Conservation (phyloP, 169 alveolate species). For the Plasmodium cynomolgi region DNA sequence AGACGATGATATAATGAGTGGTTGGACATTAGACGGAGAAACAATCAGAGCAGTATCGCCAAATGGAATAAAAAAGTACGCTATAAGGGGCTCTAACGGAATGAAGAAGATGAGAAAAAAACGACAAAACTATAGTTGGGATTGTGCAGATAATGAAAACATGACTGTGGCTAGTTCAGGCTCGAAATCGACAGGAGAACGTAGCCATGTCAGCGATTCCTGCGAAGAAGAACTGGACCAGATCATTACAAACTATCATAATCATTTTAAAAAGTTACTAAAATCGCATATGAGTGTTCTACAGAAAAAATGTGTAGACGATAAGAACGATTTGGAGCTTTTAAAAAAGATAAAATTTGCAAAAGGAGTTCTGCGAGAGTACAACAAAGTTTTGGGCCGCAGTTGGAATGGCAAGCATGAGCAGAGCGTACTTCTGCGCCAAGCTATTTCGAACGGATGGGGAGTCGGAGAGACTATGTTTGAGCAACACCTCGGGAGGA, state of each 20-base stretch:
- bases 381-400: background rate
- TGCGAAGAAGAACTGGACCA: background rate
- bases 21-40: background rate
- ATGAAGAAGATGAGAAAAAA: background rate
- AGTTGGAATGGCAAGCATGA: background rate
- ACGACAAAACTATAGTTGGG: background rate
- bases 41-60: background rate
- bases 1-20: background rate
- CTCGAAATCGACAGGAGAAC: background rate
- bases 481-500: background rate
- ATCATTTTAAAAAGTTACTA: conserved; percentile 3
- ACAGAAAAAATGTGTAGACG: conserved; percentile 5
- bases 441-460: background rate
- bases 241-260: conserved; percentile 8
- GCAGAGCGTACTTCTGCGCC: background rate
- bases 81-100: background rate
- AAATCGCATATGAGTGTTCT: background rate
- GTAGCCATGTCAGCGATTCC: background rate
- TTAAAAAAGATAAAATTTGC: conserved; percentile 39
- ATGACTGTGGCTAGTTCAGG: background rate
- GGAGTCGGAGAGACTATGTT: background rate
- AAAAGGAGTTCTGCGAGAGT: conserved; percentile 20
- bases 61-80: background rate
- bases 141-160: background rate
- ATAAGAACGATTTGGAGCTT: conserved; percentile 15